These are phyloP conservation scores for Thamnidium elegans DNA, from an alignment of 192 early-diverging fungal genomes.

Conservation along the genomic window DNA sequence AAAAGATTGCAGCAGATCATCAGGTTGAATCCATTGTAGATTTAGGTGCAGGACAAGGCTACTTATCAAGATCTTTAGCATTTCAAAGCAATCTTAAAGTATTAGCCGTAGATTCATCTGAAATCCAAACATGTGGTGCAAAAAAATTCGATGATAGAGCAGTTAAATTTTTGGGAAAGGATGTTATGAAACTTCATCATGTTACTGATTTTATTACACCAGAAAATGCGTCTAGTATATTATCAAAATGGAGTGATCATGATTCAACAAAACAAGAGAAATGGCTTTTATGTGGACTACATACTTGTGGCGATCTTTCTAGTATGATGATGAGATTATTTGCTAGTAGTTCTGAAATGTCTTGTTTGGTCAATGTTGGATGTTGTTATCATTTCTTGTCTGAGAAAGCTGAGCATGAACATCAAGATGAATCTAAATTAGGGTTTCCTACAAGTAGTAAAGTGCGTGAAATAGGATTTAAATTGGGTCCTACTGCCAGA, in stretches of 20 bases:
- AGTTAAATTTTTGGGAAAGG: conserved; percentile 25
- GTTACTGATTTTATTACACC: conserved; percentile 46
- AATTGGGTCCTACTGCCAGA: conserved; percentile 56
- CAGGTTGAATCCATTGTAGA: conserved; percentile 59
- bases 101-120: conserved; percentile 65
- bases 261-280: conserved; percentile 7
- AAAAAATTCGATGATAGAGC: conserved; percentile 56
- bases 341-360: conserved; percentile 47
- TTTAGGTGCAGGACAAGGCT: conserved; percentile 78
- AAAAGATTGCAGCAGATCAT: conserved; percentile 44
- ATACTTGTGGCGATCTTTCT: conserved; percentile 82
- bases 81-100: conserved; percentile 63
- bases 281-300: conserved; percentile 79
- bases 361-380: conserved; percentile 62
- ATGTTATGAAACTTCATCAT: conserved; percentile 39
- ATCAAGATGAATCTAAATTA: background rate
- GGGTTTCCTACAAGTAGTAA: conserved; percentile 47
- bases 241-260: conserved; percentile 28
- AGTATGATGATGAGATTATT: conserved; percentile 67
- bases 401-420: conserved; percentile 31
- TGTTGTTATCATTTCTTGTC: conserved; percentile 88
- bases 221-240: conserved; percentile 37
- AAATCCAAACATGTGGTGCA: conserved; percentile 71
- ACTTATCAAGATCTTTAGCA: conserved; percentile 64
- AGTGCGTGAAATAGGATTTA: conserved; percentile 26